These are phyloP conservation scores for Phytophthora podocarpi DNA, from an alignment of 352 stramenopile genomes.

Conservation along the genomic window DNA sequence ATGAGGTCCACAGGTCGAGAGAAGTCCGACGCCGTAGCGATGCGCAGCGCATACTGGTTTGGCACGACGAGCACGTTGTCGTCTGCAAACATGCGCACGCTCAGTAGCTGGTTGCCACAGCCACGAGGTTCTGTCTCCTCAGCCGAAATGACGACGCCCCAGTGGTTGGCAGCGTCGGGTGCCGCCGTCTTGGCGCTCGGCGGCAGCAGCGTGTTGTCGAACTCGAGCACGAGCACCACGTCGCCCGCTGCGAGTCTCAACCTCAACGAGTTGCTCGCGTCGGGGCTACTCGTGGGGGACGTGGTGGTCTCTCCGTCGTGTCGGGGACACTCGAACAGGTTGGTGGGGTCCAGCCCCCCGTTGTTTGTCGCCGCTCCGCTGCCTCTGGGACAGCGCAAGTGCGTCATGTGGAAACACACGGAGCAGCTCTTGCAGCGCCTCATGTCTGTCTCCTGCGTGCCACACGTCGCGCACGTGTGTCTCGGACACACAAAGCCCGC, in stretches of 20 bases:
- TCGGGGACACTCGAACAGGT: slow-evolving; percentile 52
- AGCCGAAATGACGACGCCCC: slow-evolving; percentile 54
- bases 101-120: slow-evolving; percentile 63
- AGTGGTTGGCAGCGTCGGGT: slow-evolving; percentile 55
- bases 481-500: slow-evolving; percentile 57
- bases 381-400: slow-evolving; percentile 49
- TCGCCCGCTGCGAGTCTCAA: slow-evolving; percentile 49
- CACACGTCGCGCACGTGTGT: slow-evolving; percentile 61
- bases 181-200: slow-evolving; percentile 38
- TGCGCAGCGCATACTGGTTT: slow-evolving; percentile 61
- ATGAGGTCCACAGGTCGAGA: slow-evolving; percentile 46
- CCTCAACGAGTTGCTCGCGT: slow-evolving; percentile 42
- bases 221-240: slow-evolving; percentile 73
- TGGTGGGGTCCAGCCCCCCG: slow-evolving; percentile 28
- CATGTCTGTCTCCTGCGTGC: slow-evolving; percentile 55
- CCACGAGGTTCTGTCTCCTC: slow-evolving; percentile 51
- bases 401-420: slow-evolving; percentile 52
- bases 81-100: slow-evolving; percentile 60
- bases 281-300: slow-evolving; percentile 12
- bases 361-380: slow-evolving; percentile 2
- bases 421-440: slow-evolving; percentile 55
- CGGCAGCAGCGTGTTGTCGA: slow-evolving; percentile 62
- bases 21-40: slow-evolving; percentile 46
- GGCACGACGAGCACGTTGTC: slow-evolving; percentile 54
- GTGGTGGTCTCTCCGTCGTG: slow-evolving; percentile 32